phyloP scores from a whole-genome alignment of 1,284 basidiomycete genomes.

The Apiotrichum porosum region DNA sequence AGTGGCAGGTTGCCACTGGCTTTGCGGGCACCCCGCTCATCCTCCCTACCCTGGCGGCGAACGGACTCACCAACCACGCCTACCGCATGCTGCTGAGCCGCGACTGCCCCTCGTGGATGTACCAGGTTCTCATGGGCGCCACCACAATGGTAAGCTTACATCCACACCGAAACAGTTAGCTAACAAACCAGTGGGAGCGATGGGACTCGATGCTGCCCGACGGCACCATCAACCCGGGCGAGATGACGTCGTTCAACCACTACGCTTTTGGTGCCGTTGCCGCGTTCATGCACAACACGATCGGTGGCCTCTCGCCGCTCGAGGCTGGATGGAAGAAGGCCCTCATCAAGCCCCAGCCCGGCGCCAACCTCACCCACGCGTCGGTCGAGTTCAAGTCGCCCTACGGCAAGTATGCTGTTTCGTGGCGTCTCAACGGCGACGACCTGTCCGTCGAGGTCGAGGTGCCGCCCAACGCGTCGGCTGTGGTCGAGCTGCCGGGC shows the following conservation, averaged over 20 bases:
- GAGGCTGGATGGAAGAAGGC: constrained; percentile 30
- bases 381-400: background rate
- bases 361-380: constrained; percentile 38
- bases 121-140: constrained; percentile 39
- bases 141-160: constrained; percentile 29
- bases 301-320: constrained; percentile 33
- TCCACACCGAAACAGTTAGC: too few species aligned
- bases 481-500: constrained; percentile 4
- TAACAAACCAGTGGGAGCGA: constrained; percentile 31
- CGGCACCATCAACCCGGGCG: constrained; percentile 31
- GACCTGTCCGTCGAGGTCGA: background rate
- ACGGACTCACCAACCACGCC: constrained; percentile 25
- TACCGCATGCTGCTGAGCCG: constrained; percentile 45
- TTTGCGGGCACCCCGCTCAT: constrained; percentile 43
- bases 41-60: constrained; percentile 25
- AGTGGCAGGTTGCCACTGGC: constrained; percentile 36
- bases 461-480: background rate
- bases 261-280: constrained; percentile 44
- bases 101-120: constrained; percentile 38
- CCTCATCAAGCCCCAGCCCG: constrained; percentile 33
- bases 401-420: constrained; percentile 2
- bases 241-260: constrained; percentile 48
- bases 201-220: constrained; percentile 38
- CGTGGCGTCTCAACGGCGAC: constrained; percentile 7
- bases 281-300: constrained; percentile 30